Percentiles rank a stretch among this genome's conserved stretches.
These are phyloP conservation scores for Lactifluus pinguis DNA, from an alignment of 768 basidiomycete genomes.

Conservation along the genomic window DNA sequence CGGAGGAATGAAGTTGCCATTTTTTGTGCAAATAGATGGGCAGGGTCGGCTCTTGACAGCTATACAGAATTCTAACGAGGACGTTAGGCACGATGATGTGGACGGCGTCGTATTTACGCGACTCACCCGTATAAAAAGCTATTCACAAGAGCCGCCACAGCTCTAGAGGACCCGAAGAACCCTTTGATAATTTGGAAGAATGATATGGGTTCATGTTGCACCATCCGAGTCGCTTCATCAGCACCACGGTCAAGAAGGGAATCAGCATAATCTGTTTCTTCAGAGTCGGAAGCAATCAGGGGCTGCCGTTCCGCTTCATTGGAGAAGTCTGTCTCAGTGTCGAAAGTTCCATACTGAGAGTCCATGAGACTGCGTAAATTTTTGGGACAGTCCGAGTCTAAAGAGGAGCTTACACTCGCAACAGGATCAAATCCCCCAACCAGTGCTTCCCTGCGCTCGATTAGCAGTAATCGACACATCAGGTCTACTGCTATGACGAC, in stretches of 20 bases:
- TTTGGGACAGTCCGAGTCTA: not conserved
- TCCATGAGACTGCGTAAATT: not conserved
- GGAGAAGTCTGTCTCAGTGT: not conserved
- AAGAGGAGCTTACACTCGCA: not conserved
- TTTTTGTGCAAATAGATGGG: slow-evolving; percentile 29
- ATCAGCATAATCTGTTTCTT: not conserved
- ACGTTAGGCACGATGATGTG: not conserved
- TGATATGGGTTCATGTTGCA: not conserved
- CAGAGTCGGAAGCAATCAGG: not conserved
- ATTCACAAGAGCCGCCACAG: slow-evolving; percentile 23
- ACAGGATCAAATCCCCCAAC: slow-evolving; percentile 26
- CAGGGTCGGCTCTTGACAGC: slow-evolving; percentile 28
- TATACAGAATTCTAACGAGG: slow-evolving; percentile 22
- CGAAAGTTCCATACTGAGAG: not conserved
- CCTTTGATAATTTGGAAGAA: slow-evolving; percentile 21
- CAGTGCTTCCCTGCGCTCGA: slow-evolving; percentile 30
- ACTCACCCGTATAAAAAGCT: slow-evolving; percentile 31
- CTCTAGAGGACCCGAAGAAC: slow-evolving; percentile 23
- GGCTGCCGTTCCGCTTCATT: not conserved
- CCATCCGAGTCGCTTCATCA: not conserved
- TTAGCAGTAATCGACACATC: slow-evolving; percentile 30
- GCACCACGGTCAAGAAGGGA: not conserved
- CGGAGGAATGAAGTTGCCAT: slow-evolving; percentile 27
- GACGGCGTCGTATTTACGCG: not conserved
- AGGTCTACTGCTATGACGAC: slow-evolving; percentile 28